Evolutionary conservation across 768 basidiomycete species (phyloP).

Genomic region (Cystobasidiopsis lactophilus): DNA sequence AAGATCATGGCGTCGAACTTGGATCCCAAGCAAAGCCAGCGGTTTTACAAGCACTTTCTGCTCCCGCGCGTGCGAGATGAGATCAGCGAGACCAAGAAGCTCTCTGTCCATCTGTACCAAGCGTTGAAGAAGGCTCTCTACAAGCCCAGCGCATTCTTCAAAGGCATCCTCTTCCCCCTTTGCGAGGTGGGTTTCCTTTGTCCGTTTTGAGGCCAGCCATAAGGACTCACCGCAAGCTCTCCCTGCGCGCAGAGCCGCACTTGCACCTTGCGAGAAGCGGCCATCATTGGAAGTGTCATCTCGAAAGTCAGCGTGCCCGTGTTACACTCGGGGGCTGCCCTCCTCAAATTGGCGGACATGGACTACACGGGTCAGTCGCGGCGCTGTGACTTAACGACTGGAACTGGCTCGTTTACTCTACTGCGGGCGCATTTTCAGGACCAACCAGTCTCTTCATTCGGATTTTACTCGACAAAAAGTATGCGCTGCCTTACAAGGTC

Average conservation of each 20-base stretch:
- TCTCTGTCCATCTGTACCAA: conserved; percentile 84
- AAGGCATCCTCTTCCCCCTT: conserved; percentile 87
- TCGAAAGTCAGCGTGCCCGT: conserved; percentile 80
- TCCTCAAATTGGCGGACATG: conserved; percentile 83
- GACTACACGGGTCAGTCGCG: conserved; percentile 56
- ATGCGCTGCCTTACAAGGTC: conserved; percentile 91
- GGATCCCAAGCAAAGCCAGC: conserved; percentile 79
- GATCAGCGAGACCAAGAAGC: conserved; percentile 51
- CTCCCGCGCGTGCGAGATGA: conserved; percentile 75
- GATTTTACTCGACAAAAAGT: conserved; percentile 89
- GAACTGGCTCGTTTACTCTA: not conserved
- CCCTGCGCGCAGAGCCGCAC: conserved; percentile 32
- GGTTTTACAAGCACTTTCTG: conserved; percentile 77
- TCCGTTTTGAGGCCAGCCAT: not conserved
- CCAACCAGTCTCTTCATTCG: conserved; percentile 94
- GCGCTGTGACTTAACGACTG: not conserved
- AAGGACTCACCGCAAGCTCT: not conserved
- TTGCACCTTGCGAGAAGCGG: conserved; percentile 80
- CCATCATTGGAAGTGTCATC: conserved; percentile 76
- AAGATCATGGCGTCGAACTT: conserved; percentile 89
- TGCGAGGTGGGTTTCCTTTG: conserved; percentile 39
- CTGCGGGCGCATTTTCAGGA: conserved; percentile 27
- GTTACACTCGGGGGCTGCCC: conserved; percentile 85
- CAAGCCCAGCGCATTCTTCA: conserved; percentile 96
- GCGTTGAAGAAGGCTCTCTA: conserved; percentile 77